Evolutionary conservation across 768 basidiomycete species (phyloP).

Genomic region (Basidioascus undulatus): DNA sequence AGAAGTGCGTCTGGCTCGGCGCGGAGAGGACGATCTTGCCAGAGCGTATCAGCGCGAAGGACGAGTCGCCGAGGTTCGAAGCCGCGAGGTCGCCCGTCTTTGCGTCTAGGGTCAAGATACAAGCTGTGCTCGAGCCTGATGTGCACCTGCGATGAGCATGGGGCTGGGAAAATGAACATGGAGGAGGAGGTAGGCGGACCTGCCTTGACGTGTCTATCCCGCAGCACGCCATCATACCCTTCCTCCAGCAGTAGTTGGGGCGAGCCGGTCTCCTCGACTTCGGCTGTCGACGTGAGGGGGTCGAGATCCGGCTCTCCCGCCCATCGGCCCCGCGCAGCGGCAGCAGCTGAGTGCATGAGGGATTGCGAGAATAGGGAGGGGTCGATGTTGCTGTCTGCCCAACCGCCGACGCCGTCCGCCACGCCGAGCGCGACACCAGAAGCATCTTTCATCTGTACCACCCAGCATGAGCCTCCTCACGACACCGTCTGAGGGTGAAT

Average conservation of each 20-base stretch:
- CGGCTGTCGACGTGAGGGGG: too few relatives aligned
- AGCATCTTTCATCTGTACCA: too few relatives aligned
- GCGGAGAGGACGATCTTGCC: constrained; percentile 3
- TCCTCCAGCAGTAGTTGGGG: neutral
- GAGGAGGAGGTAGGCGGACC: too few relatives aligned
- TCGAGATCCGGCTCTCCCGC: too few relatives aligned
- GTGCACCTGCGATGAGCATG: too few relatives aligned
- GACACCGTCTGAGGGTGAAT: too few relatives aligned
- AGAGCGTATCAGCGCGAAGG: constrained; percentile 1
- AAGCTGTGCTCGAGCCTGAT: constrained; percentile 2
- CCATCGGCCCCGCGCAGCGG: constrained; percentile 1
- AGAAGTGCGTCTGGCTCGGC: constrained; percentile 5
- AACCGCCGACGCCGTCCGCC: constrained; percentile 83
- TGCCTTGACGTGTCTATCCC: constrained; percentile 1
- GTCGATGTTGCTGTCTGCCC: constrained; percentile 61
- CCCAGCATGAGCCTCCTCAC: too few relatives aligned
- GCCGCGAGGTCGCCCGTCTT: neutral
- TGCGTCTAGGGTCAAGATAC: constrained; percentile 1
- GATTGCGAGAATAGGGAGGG: constrained; percentile 76
- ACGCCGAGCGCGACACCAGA: constrained; percentile 57
- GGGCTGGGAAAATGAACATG: too few relatives aligned
- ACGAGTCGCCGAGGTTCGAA: constrained; percentile 4
- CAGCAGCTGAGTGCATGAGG: constrained; percentile 41
- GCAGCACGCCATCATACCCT: neutral
- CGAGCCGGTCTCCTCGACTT: neutral